phyloP scores from a whole-genome alignment of 2,329 filamentous ascomycete genomes.

The Hymenoscyphus linearis region DNA sequence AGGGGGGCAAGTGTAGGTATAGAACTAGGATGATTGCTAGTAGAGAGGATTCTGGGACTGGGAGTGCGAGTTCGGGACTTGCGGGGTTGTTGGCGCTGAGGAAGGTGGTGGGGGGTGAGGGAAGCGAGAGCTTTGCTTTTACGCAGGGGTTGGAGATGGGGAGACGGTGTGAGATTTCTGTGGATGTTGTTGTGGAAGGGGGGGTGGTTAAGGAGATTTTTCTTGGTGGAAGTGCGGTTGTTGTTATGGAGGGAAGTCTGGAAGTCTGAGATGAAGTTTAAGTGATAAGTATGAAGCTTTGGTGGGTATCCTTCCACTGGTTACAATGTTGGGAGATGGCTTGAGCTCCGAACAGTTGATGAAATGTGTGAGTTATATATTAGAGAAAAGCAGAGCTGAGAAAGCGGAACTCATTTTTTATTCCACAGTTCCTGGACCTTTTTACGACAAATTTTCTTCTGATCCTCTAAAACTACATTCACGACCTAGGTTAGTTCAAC shows the following conservation, averaged over 20 bases:
- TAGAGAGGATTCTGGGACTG: slow-evolving; percentile 57
- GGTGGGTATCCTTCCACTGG: too few relatives aligned
- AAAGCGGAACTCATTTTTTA: too few relatives aligned
- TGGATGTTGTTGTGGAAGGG: slow-evolving; percentile 18
- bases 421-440: too few relatives aligned
- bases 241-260: slow-evolving; percentile 25
- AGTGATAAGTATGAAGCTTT: not conserved
- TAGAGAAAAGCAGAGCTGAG: too few relatives aligned
- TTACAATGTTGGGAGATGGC: too few relatives aligned
- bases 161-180: slow-evolving; percentile 23
- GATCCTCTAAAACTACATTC: too few relatives aligned
- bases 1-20: slow-evolving; percentile 33
- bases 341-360: too few relatives aligned
- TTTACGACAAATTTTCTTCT: too few relatives aligned
- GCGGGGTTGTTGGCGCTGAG: slow-evolving; percentile 47
- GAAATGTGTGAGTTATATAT: too few relatives aligned
- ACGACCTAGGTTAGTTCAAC: too few relatives aligned
- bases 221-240: slow-evolving; percentile 20
- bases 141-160: slow-evolving; percentile 67
- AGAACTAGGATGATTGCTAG: slow-evolving; percentile 51
- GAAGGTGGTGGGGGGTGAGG: slow-evolving; percentile 33
- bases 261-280: slow-evolving; percentile 6
- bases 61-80: slow-evolving; percentile 56
- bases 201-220: slow-evolving; percentile 19
- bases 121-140: slow-evolving; percentile 36